These are phyloP conservation scores for Pseudonitzschia delicatissima DNA, from an alignment of 108 stramenopile genomes.

Conservation along the genomic window DNA sequence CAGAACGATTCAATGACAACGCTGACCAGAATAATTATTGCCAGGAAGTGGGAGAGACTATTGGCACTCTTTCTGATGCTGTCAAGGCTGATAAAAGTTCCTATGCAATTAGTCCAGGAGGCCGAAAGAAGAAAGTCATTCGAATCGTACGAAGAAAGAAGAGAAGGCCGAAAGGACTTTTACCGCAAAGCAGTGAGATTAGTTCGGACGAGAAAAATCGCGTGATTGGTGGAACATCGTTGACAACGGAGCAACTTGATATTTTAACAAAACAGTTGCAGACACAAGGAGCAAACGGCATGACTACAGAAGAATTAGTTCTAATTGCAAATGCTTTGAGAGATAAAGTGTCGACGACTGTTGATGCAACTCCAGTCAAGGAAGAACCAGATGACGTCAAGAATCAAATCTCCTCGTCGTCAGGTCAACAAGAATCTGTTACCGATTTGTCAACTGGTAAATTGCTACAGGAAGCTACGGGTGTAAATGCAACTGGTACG, in stretches of 20 bases:
- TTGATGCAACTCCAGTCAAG: background rate
- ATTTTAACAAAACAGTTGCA: background rate
- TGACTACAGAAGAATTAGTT: conserved; percentile 4
- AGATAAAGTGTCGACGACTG: background rate
- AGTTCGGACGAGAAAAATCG: background rate
- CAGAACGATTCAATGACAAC: background rate
- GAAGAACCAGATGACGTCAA: background rate
- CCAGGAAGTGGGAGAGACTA: background rate
- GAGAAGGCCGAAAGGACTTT: background rate
- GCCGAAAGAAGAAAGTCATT: conserved; percentile 2
- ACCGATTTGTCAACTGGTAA: background rate
- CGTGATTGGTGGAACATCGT: background rate
- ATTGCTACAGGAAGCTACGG: background rate
- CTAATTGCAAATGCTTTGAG: background rate
- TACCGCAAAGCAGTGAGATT: background rate
- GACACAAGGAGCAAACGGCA: background rate
- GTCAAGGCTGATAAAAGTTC: background rate
- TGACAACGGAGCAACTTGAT: background rate
- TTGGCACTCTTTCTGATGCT: background rate
- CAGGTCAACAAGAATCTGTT: too few relatives aligned
- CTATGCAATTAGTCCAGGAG: background rate
- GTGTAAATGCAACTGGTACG: background rate
- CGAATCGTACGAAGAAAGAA: background rate
- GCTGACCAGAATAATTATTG: background rate
- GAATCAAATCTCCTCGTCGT: background rate